Conservation (phyloP, 768 basidiomycete species). For the Cystobasidiopsis lactophilus region DNA sequence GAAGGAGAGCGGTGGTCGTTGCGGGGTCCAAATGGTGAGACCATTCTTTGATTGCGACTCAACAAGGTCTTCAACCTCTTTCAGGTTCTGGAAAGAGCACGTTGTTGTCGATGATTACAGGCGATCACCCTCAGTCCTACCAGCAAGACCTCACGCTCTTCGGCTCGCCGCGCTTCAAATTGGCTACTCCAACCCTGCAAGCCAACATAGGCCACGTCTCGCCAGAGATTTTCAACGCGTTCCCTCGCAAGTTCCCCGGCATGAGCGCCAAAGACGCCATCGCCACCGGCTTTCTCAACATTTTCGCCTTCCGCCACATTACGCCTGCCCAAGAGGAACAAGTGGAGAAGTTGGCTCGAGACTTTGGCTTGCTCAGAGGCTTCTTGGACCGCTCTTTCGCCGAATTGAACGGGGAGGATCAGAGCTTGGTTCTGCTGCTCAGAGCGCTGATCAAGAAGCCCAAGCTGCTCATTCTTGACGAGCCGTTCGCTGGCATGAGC, state of each 20-base stretch:
- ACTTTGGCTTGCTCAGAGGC: conserved; percentile 27
- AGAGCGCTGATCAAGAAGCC: conserved; percentile 59
- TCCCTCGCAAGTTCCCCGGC: conserved; percentile 32
- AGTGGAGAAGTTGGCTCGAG: conserved; percentile 39
- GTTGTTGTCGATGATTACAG: conserved; percentile 65
- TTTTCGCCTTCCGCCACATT: conserved; percentile 38
- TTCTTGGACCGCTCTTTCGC: conserved; percentile 40
- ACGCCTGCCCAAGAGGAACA: conserved; percentile 28
- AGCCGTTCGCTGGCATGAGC: conserved; percentile 86
- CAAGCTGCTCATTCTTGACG: conserved; percentile 61
- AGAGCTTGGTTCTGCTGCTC: conserved; percentile 60
- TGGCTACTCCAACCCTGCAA: conserved; percentile 33
- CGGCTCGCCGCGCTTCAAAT: conserved; percentile 37
- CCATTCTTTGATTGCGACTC: not conserved
- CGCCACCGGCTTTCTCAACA: conserved; percentile 73
- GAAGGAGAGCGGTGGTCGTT: conserved; percentile 77
- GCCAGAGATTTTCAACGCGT: conserved; percentile 77
- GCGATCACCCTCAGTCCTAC: conserved; percentile 89
- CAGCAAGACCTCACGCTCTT: conserved; percentile 47
- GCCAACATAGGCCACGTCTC: conserved; percentile 40
- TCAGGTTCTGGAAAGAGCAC: conserved; percentile 88
- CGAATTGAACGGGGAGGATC: conserved; percentile 47
- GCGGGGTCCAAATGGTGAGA: conserved; percentile 59
- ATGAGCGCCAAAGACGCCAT: conserved; percentile 40
- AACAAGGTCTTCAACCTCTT: not conserved